Conservation (phyloP, 2,329 filamentous ascomycete species). For the Juglanconis sp. region DNA sequence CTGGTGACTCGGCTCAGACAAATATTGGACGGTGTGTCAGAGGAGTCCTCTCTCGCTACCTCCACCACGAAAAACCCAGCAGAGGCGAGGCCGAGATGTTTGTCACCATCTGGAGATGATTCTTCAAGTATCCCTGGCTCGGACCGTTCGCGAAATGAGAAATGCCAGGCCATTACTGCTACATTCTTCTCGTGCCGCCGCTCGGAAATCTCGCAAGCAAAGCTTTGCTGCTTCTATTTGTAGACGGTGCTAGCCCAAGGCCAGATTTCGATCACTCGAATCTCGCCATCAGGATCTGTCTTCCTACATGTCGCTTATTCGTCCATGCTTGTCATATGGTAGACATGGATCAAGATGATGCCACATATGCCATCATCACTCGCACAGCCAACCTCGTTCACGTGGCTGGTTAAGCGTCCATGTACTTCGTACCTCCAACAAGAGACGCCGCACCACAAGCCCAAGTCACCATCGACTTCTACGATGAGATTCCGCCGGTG, state of each 20-base stretch:
- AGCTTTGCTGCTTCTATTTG: conserved; percentile 8
- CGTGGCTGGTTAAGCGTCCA: neutral
- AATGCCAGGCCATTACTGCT: neutral
- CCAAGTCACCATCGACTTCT: neutral
- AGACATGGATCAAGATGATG: conserved; percentile 14
- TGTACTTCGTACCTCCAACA: neutral
- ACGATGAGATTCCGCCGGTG: neutral
- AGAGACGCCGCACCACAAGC: neutral
- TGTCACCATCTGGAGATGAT: neutral
- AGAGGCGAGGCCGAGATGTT: neutral
- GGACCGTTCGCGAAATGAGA: neutral
- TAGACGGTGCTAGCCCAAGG: conserved; percentile 1
- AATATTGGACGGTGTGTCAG: neutral
- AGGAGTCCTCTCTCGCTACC: neutral
- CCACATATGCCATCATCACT: conserved; percentile 5
- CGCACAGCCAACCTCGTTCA: conserved; percentile 1
- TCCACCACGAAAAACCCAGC: neutral
- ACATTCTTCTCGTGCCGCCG: neutral
- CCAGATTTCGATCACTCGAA: conserved; percentile 7
- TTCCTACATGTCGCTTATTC: conserved; percentile 13
- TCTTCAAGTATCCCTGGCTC: neutral
- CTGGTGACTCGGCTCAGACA: neutral
- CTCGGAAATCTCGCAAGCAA: neutral
- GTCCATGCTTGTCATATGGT: conserved; percentile 17
- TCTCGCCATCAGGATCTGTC: conserved; percentile 2